Percentiles rank a stretch among this genome's conserved stretches.
These are phyloP conservation scores for Keqinozyma sinolaborantium DNA, from an alignment of 1,139 yeast species.

Conservation along the genomic window DNA sequence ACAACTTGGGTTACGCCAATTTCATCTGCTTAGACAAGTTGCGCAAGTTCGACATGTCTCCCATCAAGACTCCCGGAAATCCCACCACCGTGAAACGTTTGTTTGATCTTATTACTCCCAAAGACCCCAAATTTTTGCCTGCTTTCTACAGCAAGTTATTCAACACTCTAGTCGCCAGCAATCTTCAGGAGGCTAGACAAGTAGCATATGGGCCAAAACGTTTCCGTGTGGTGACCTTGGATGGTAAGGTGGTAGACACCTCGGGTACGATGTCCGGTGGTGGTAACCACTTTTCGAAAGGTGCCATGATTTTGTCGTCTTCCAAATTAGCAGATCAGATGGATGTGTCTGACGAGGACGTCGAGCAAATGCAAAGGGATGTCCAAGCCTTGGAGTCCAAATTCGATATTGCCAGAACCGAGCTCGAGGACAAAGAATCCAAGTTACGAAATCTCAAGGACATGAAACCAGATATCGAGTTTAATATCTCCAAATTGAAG, in stretches of 20 bases:
- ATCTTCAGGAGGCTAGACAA: conserved; percentile 74
- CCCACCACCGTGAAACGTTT: conserved; percentile 79
- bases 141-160: conserved; percentile 87
- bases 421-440: conserved; percentile 56
- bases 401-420: conserved; percentile 48
- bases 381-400: conserved; percentile 53
- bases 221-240: conserved; percentile 87
- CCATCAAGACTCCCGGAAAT: conserved; percentile 58
- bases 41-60: conserved; percentile 55
- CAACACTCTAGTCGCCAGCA: conserved; percentile 83
- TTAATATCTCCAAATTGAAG: conserved; percentile 53
- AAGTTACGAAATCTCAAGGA: conserved; percentile 58
- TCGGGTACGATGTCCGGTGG: conserved; percentile 99
- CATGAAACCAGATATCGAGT: conserved; percentile 69
- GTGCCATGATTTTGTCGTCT: conserved; percentile 55
- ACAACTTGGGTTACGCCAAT: conserved; percentile 84
- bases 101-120: conserved; percentile 75
- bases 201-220: conserved; percentile 85
- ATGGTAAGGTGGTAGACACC: conserved; percentile 90
- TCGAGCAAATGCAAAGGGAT: conserved; percentile 53
- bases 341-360: conserved; percentile 52
- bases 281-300: conserved; percentile 64
- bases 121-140: conserved; percentile 66
- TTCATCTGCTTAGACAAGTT: conserved; percentile 79
- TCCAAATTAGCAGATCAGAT: conserved; percentile 17